Percentiles rank a stretch among this genome's conserved stretches.
These are phyloP conservation scores for Cylindrotheca closterium DNA, from an alignment of 108 stramenopile genomes.

Conservation along the genomic window DNA sequence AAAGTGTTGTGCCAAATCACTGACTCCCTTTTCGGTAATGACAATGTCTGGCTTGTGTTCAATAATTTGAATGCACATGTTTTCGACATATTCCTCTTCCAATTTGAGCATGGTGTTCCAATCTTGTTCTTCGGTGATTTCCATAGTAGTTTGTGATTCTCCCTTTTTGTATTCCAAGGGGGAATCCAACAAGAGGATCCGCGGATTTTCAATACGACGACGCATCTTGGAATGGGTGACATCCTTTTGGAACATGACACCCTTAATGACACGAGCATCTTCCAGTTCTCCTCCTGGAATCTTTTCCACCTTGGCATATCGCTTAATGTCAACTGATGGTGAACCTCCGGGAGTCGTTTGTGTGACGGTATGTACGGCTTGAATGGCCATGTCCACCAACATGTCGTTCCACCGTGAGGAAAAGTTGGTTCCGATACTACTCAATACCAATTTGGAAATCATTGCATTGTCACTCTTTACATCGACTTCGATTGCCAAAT, in stretches of 20 bases:
- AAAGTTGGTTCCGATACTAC: constrained; percentile 98
- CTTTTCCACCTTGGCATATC: constrained; percentile 99
- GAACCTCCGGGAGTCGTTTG: constrained; percentile 26
- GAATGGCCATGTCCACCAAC: constrained; percentile 97
- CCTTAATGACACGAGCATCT: constrained; percentile 93
- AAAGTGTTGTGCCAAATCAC: constrained; percentile 99
- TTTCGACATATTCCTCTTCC: constrained; percentile 99
- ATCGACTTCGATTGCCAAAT: constrained; percentile 84
- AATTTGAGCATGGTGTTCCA: constrained; percentile 97
- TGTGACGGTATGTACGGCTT: constrained; percentile 93
- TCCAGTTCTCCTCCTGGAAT: constrained; percentile 98
- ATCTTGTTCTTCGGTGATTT: constrained; percentile 98
- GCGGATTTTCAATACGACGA: constrained; percentile 97
- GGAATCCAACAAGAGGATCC: constrained; percentile 96
- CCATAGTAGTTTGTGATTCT: constrained; percentile 98
- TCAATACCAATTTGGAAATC: constrained; percentile 88
- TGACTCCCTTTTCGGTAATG: constrained; percentile 99
- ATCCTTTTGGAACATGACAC: constrained; percentile 99
- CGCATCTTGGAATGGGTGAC: constrained; percentile 98
- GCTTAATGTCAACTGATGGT: constrained; percentile 93
- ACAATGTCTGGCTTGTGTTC: constrained; percentile 98
- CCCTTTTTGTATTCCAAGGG: constrained; percentile 99
- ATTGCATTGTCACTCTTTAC: constrained; percentile 78
- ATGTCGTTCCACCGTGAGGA: constrained; percentile 94
- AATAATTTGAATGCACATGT: constrained; percentile 99